These are phyloP conservation scores for Schizothecium vesticola DNA, from an alignment of 495 filamentous ascomycete species.

Conservation along the genomic window DNA sequence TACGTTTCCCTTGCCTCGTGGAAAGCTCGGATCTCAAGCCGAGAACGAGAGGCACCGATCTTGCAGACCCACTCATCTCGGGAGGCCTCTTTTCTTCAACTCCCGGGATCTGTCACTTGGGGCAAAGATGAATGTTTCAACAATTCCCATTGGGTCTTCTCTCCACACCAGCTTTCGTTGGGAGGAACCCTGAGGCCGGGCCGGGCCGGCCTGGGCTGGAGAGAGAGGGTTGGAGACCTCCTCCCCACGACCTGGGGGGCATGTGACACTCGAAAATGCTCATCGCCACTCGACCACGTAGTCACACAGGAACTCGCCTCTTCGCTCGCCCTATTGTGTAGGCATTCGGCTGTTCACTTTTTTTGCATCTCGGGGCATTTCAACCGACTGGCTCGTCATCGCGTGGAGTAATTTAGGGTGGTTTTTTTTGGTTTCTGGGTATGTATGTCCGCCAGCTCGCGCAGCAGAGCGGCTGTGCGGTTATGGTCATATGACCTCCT, in stretches of 20 bases:
- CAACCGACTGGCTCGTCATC: background rate
- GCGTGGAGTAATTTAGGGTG: background rate
- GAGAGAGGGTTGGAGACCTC: background rate
- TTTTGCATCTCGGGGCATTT: background rate
- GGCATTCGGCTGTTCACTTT: background rate
- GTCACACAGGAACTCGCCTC: background rate
- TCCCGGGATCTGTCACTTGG: background rate
- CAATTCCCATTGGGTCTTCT: background rate
- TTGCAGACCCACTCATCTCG: background rate
- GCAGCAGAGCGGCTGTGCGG: background rate
- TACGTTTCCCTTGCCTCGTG: too few species aligned
- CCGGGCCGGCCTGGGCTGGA: background rate
- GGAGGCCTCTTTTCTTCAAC: background rate
- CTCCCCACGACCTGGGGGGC: background rate
- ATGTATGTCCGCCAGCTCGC: background rate
- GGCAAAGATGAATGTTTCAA: background rate
- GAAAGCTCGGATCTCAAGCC: background rate
- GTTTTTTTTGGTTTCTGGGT: background rate
- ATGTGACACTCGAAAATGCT: background rate
- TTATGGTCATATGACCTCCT: background rate
- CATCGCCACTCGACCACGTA: background rate
- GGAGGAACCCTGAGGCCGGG: too few species aligned
- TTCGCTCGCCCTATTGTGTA: background rate
- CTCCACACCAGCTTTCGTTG: too few species aligned
- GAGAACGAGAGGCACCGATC: background rate